phyloP scores from a whole-genome alignment of 2,329 filamentous ascomycete species.

The Microdochium bolleyi region DNA sequence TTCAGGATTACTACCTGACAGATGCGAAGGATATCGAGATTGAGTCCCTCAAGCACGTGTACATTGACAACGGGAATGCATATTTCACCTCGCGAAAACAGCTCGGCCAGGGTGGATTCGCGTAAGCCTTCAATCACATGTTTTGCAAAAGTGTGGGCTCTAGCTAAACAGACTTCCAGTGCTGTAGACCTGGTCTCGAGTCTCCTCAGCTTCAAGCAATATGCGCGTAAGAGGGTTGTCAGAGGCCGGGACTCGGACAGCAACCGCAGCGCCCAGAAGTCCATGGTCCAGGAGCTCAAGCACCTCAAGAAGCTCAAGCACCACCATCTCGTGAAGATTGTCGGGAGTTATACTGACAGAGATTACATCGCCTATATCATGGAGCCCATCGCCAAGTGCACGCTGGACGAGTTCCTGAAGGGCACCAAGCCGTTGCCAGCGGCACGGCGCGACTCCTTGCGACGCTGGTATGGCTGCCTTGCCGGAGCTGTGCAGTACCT shows the following conservation, averaged over 20 bases:
- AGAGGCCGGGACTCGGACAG: constrained; percentile 3
- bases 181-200: constrained; percentile 8
- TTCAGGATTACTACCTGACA: constrained; percentile 11
- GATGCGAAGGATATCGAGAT: constrained; percentile 9
- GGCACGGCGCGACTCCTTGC: constrained; percentile 1
- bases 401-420: constrained; percentile 5
- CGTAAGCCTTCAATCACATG: constrained; percentile 1
- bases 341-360: constrained; percentile 9
- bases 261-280: constrained; percentile 1
- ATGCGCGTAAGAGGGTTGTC: constrained; percentile 7
- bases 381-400: constrained; percentile 6
- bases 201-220: constrained; percentile 4
- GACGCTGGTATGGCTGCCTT: constrained; percentile 9
- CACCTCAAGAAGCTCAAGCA: constrained; percentile 5
- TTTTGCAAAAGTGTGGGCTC: not conserved
- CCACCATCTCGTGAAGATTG: constrained; percentile 8
- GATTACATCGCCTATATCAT: constrained; percentile 10
- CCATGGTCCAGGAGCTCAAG: constrained; percentile 4
- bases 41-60: constrained; percentile 2
- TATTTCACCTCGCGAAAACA: constrained; percentile 4
- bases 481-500: constrained; percentile 10
- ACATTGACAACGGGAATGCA: constrained; percentile 4
- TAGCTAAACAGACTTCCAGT: not conserved
- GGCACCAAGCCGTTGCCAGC: not conserved
- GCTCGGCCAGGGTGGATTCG: constrained; percentile 9